These are phyloP conservation scores for Tetrapisispora namnaoensis DNA, from an alignment of 805 yeast genomes.

Conservation along the genomic window DNA sequence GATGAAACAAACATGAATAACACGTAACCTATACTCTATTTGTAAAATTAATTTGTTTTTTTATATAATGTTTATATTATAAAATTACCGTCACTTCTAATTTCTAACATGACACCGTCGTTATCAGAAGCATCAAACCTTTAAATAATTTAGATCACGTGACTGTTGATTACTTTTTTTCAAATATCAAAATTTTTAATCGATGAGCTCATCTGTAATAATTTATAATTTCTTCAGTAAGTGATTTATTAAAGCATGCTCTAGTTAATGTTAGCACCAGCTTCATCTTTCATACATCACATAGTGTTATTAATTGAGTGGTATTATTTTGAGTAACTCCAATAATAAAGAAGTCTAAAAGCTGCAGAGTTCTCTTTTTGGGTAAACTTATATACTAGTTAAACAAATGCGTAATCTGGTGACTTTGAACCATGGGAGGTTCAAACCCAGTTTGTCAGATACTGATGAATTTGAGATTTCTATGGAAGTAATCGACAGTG, in stretches of 20 bases:
- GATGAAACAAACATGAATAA: not conserved
- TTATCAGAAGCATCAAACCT: not conserved
- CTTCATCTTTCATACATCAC: too few relatives aligned
- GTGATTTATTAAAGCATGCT: too few relatives aligned
- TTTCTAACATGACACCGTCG: not conserved
- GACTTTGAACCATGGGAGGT: constrained; percentile 25
- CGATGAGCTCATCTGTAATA: not conserved
- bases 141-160: not conserved
- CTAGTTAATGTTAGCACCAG: too few relatives aligned
- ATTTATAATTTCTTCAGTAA: too few relatives aligned
- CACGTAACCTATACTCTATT: too few relatives aligned
- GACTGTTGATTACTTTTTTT: not conserved
- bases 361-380: not conserved
- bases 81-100: not conserved
- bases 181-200: not conserved
- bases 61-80: too few relatives aligned
- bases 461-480: constrained; percentile 7
- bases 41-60: too few relatives aligned
- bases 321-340: too few relatives aligned
- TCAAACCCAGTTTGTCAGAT: constrained; percentile 16
- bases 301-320: too few relatives aligned
- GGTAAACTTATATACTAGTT: not conserved
- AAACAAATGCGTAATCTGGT: constrained; percentile 28
- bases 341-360: not conserved
- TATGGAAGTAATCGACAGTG: constrained; percentile 23